Base-by-base conservation (phyloP, 2,329 filamentous ascomycete species). In the Fusarium nematophilum region DNA sequence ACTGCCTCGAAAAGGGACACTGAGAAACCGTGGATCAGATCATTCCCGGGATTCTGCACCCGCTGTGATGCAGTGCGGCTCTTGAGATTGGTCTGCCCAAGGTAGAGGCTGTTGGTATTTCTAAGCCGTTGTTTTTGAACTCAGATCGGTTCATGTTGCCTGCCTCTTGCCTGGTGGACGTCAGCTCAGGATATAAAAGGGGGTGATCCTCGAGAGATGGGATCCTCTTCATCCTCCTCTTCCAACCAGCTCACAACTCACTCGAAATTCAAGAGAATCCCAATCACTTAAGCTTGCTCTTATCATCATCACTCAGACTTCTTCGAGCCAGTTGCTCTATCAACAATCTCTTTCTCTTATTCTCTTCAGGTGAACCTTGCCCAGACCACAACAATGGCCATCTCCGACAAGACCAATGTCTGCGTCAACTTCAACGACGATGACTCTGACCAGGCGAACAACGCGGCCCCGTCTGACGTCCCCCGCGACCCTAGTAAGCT, bases 11-110 rank as follows among this genome's bases (percentile, higher is more conserved):
- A 40, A 25, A 37, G 47, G 33, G 38, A 37, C 36, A 23, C 30
- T 67, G 65, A 64, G 57, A 37, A 47, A 63, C 63, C 42, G 44
- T 27, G 31, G 14, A 44, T 59, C 27, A 51, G 18, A 21, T 62
- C 33, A 39, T 30, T 60, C 30, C 40, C 34, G 45, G 14, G 17
- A 11, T 18, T 44, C 27, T 51, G 47, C 37, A 45, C 39, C 30
- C 15, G 34, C 30, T 57, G 52, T 67, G 59, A 65, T 27, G 47
- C 49, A 39, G 45, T 51, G 14, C 14, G 36, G 25, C 42, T 23
- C 18, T 36, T 34, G 37, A 38, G 36, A 26, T 15, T 26, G 13
- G 17, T 39, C 14, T 29, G 18, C 13, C n/a, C 39, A 26, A 31
- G 23, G 15, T 6, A 25, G 13, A n/a, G 40, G 37, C 27, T 26